A percentile compares a stretch with the other conserved stretches of the same genome.
Conservation (phyloP, 176 grass and related monocot species). For the Secale cereale region DNA sequence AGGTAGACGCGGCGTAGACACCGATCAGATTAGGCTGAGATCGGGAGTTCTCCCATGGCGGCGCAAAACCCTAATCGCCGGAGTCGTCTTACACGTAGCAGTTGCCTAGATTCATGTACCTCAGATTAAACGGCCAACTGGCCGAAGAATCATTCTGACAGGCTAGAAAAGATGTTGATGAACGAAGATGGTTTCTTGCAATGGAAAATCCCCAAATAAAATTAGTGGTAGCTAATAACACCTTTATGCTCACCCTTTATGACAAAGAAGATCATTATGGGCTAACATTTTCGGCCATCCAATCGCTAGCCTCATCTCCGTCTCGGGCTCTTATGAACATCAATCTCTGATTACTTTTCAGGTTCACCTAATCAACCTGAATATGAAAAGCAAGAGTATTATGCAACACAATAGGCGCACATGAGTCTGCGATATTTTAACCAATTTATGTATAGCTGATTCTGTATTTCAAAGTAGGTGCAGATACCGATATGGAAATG, state of each 20-base stretch:
- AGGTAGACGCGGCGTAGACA: too few relatives aligned
- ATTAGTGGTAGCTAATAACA: background rate
- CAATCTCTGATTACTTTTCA: conserved; percentile 81
- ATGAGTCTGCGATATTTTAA: background rate
- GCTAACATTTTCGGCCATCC: conserved; percentile 55
- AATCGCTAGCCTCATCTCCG: conserved; percentile 35
- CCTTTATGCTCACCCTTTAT: background rate
- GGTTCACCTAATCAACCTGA: conserved; percentile 88
- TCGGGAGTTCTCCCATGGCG: too few relatives aligned
- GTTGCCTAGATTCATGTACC: too few relatives aligned
- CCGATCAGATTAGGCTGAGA: too few relatives aligned
- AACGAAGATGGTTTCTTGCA: conserved; percentile 17
- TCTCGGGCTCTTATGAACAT: conserved; percentile 53
- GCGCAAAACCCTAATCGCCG: too few relatives aligned
- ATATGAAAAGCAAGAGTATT: background rate
- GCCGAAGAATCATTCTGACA: conserved; percentile 12
- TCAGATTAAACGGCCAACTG: too few relatives aligned
- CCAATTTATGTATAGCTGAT: background rate
- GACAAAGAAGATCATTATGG: conserved; percentile 22
- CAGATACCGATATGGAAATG: background rate
- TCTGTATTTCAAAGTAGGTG: background rate
- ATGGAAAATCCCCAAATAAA: conserved; percentile 5
- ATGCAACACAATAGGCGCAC: background rate
- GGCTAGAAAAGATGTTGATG: background rate
- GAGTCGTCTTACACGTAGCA: too few relatives aligned